Percentiles rank a stretch among this genome's conserved stretches.
phyloP scores from a whole-genome alignment of 495 filamentous ascomycete genomes.

The Aspergillus conjunctus region DNA sequence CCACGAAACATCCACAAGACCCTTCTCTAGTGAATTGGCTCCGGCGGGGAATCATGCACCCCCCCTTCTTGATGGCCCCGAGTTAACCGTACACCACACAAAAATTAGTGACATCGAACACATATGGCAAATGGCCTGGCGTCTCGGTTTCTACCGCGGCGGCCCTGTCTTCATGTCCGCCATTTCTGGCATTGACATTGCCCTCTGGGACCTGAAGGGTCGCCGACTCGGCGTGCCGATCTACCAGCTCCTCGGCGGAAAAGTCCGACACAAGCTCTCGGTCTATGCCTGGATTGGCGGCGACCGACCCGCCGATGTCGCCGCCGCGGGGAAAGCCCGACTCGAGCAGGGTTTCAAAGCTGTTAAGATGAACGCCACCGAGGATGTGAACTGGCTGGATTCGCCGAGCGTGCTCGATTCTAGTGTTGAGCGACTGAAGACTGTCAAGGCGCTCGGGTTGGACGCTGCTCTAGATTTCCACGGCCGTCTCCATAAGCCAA shows the following conservation, averaged over 20 bases:
- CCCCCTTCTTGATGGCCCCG: not conserved
- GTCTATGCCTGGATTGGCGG: conserved; percentile 85
- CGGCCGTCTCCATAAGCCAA: conserved; percentile 75
- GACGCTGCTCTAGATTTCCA: conserved; percentile 79
- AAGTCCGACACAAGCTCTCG: conserved; percentile 68
- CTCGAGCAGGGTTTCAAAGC: conserved; percentile 70
- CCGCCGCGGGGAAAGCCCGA: conserved; percentile 60
- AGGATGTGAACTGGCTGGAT: conserved; percentile 78
- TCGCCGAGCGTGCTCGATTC: conserved; percentile 65
- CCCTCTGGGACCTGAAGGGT: conserved; percentile 75
- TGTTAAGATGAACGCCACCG: conserved; percentile 83
- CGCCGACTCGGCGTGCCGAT: conserved; percentile 64
- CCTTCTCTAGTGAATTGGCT: too few relatives aligned
- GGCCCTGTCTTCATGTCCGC: conserved; percentile 82
- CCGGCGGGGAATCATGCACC: too few relatives aligned
- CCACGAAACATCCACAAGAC: too few relatives aligned
- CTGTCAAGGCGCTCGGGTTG: conserved; percentile 69
- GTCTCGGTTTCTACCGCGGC: conserved; percentile 74
- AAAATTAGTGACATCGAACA: conserved; percentile 70
- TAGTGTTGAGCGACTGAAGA: conserved; percentile 67
- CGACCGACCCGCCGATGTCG: conserved; percentile 72
- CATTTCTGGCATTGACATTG: conserved; percentile 75
- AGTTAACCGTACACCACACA: conserved; percentile 2
- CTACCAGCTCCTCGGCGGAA: conserved; percentile 72
- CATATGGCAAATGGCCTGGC: conserved; percentile 74